Conservation (phyloP, 805 yeast species). For the Yarrowia sp. region DNA sequence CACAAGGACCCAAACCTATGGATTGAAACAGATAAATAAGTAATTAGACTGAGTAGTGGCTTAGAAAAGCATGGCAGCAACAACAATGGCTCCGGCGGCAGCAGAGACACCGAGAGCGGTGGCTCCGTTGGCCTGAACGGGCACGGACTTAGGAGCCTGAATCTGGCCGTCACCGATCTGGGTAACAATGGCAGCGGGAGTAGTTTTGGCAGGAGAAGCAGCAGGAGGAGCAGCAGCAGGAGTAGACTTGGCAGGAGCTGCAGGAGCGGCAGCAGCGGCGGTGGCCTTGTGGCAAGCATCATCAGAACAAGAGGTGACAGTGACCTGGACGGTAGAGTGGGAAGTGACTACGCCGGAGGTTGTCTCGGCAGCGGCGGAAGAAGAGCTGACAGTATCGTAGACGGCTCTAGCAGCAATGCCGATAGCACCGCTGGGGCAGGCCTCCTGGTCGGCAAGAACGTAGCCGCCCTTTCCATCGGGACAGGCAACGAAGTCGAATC, state of each 20-base stretch:
- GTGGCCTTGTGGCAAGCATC: constrained; percentile 1
- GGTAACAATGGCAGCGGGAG: not conserved
- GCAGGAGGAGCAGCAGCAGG: not conserved
- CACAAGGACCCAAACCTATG: too few species aligned
- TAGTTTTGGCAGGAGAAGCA: not conserved
- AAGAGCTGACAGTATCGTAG: not conserved
- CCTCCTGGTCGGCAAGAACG: not conserved
- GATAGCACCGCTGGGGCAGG: not conserved
- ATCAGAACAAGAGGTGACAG: not conserved
- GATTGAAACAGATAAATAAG: not conserved
- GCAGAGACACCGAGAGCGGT: constrained; percentile 3
- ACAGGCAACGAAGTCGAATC: not conserved
- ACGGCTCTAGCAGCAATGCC: not conserved
- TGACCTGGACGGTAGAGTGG: not conserved
- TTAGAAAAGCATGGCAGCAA: constrained; percentile 14
- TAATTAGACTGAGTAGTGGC: not conserved
- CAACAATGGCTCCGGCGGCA: constrained; percentile 1
- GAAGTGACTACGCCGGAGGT: not conserved
- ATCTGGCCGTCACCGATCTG: constrained; percentile 11
- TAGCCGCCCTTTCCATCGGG: not conserved
- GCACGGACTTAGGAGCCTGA: not conserved
- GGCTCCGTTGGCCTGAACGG: constrained; percentile 9
- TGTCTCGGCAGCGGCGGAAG: not conserved
- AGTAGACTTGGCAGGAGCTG: not conserved
- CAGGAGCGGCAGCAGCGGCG: not conserved